Evolutionary conservation across 306 rosid species (phyloP), one percentile per base, ranked within the genome.

Genomic region (Luffa acutangula): DNA sequence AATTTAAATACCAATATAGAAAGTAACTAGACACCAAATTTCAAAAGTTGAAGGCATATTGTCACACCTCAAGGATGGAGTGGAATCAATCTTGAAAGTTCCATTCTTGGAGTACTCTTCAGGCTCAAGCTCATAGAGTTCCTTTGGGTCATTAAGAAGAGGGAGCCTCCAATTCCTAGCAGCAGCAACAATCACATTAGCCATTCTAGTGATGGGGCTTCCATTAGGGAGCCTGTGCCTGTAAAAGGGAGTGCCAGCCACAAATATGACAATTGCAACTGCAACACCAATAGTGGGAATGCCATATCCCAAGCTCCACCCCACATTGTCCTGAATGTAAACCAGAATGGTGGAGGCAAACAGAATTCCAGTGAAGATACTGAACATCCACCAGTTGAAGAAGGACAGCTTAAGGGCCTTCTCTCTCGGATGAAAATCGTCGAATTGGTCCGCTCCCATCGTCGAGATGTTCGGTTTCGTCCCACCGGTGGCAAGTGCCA

Each of bases 311-410:
- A 96, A 82, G 46, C 89, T 83, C 99, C 99, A 96, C 9, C 99
- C 99, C 31, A 96, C 87, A 76, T 93, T 91, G 76, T 93, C 99
- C 78, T 93, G 98, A 37, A 96, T 80, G 75, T 92, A 96, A 0
- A 96, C 98, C n/a, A 96, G 85, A 9, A 90, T 83, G 5, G 94
- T 84, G 12, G 90, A 89, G 78, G 99, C 97, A 80, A 96, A 88
- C 46, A 95, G 75, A 7, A 91, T 96, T 10, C 98, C 97, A 15
- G 87, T 78, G 87, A 95, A 95, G 25, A 96, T 89, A 70, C 97
- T 95, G 56, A 95, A 95, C 97, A 92, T 89, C 98, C 98, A 95
- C 98, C 98, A 95, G 25, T 95, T 95, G 89, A 95, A 95, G 88
- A 95, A 95, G 3, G 97, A 95, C 3, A 90, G 89, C 77, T 95